These are phyloP conservation scores for Aspergillus tamarii DNA, from an alignment of 2,329 filamentous ascomycete genomes.

Conservation along the genomic window DNA sequence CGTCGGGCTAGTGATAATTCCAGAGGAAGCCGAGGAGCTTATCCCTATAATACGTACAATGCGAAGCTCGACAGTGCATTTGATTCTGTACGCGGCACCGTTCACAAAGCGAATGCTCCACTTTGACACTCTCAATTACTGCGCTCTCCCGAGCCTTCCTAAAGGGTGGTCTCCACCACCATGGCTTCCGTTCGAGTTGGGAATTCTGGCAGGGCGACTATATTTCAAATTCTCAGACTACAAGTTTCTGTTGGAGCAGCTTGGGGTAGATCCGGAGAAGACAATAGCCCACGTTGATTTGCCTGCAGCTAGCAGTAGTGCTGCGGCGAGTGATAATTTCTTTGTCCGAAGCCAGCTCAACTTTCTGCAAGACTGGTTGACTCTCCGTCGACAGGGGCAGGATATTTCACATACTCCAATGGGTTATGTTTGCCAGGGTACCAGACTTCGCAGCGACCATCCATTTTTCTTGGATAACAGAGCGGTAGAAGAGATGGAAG, in stretches of 20 bases:
- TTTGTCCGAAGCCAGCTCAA: conserved; percentile 18
- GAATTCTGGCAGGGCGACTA: conserved; percentile 62
- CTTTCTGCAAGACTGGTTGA: conserved; percentile 41
- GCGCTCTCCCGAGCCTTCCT: conserved; percentile 55
- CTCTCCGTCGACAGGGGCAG: conserved; percentile 36
- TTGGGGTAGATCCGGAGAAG: neutral
- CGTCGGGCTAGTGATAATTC: conserved; percentile 61
- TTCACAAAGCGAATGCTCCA: conserved; percentile 62
- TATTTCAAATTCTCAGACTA: conserved; percentile 49
- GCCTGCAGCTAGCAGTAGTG: neutral
- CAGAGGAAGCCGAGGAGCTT: conserved; percentile 64
- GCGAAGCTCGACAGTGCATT: conserved; percentile 36
- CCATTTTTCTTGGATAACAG: conserved; percentile 30
- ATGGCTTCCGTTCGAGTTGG: conserved; percentile 63
- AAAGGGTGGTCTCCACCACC: conserved; percentile 46
- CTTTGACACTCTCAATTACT: conserved; percentile 60
- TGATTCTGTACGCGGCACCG: conserved; percentile 63
- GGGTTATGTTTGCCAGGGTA: conserved; percentile 39
- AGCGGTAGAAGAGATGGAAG: neutral
- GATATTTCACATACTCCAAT: conserved; percentile 40
- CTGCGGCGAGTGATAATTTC: neutral
- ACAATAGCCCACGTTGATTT: neutral
- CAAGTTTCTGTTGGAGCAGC: conserved; percentile 1
- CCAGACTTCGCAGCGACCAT: conserved; percentile 28
- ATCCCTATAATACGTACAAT: conserved; percentile 48